These are phyloP conservation scores for Aspergillus amoenus DNA, from an alignment of 2,329 filamentous ascomycete species.

Conservation along the genomic window DNA sequence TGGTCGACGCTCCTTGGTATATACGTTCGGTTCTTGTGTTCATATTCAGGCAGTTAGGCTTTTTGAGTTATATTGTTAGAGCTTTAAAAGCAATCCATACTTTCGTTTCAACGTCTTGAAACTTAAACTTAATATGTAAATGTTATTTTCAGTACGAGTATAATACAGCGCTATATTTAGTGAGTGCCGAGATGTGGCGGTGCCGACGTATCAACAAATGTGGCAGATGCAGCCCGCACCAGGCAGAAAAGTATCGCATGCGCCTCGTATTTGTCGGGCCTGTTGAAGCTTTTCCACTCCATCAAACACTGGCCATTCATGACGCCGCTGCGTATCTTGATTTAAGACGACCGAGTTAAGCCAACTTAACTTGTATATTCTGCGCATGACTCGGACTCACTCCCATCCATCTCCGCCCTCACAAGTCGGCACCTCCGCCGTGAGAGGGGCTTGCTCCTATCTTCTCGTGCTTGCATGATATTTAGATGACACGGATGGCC, in stretches of 20 bases:
- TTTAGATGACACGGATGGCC: not conserved
- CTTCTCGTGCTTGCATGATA: not conserved
- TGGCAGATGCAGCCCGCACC: not conserved
- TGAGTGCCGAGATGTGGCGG: slow-evolving; percentile 7
- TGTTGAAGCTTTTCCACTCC: not conserved
- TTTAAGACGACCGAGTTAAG: not conserved
- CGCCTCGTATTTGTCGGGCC: not conserved
- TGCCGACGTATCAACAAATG: not conserved
- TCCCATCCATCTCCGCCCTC: slow-evolving; percentile 5
- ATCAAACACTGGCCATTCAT: not conserved
- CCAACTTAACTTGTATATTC: not conserved
- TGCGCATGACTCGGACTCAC: slow-evolving; percentile 3
- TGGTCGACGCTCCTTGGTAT: not conserved
- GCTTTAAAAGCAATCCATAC: not conserved
- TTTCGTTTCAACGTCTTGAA: not conserved
- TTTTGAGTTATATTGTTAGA: not conserved
- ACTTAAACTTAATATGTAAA: not conserved
- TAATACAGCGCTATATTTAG: not conserved
- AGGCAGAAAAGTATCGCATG: slow-evolving; percentile 1
- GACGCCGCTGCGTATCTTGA: not conserved
- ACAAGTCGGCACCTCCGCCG: slow-evolving; percentile 14
- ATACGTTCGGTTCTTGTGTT: not conserved
- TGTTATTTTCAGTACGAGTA: not conserved
- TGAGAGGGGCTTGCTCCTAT: slow-evolving; percentile 9
- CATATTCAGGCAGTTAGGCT: not conserved